Base-by-base conservation (phyloP, 1,284 basidiomycete species). In the Inonotus obliquus region DNA sequence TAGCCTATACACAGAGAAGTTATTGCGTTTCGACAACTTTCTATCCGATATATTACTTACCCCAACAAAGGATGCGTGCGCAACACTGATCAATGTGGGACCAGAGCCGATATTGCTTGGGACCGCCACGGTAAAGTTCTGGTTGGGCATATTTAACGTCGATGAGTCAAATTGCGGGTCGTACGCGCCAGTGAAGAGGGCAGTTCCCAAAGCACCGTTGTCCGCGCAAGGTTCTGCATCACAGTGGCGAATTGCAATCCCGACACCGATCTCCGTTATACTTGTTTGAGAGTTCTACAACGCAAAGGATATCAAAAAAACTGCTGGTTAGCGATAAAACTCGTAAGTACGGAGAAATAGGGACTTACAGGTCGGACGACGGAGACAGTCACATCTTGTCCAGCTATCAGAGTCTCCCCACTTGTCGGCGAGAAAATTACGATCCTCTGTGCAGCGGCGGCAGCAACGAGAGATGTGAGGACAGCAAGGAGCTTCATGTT, bases 51-150 rank as follows among this genome's bases (percentile, higher is more conserved):
- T n/a, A n/a, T n/a, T 2, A 75, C 79, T 69, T 63, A 84, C 81
- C 54, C 80, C 80, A 52, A 82, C 71, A 47, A 84, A 68, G 35
- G 72, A 67, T 25, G 81, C 68, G 66, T 81, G 81, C 37, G 75
- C 69, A 4, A 79, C 76, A 21, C 70, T 73, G 29, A 83, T 67
- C 63, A 74, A 73, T 7, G 75, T 76, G 13, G 60, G 57, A 14
- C 78, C 72, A 19, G 70, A 65, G 29, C 65, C 56, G 44, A 74
- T 63, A 35, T 55, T 54, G 4, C 67, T 27, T 0, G 81, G 81
- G 29, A 84, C 68, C 3, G 68, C 70, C n/a, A 84, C 73, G 4
- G 78, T 77, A 65, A 82, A 81, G 69, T 83, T 83, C 69, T 83
- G 74, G 68, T 78, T 73, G 13, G 79, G 79, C 21, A 76, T 76